These are phyloP conservation scores for Glaciozyma martinii DNA, from an alignment of 768 basidiomycete species.

Conservation along the genomic window DNA sequence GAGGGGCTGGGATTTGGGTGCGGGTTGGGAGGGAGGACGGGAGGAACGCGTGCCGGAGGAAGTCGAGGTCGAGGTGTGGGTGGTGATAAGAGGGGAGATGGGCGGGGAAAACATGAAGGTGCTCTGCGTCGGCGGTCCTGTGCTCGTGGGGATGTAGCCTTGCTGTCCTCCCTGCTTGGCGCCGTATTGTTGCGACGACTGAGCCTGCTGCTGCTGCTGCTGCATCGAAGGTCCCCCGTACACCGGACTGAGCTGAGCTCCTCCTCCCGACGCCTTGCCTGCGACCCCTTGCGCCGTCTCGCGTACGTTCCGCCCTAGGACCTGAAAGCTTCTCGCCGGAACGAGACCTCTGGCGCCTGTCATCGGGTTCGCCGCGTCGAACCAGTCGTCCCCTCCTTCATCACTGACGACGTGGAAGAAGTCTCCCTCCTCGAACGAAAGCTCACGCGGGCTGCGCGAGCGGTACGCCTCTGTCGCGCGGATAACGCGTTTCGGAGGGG, in stretches of 20 bases:
- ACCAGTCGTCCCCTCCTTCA: slow-evolving; percentile 51
- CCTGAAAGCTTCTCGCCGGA: slow-evolving; percentile 77
- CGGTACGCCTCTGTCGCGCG: slow-evolving; percentile 63
- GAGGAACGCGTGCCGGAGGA: slow-evolving; percentile 21
- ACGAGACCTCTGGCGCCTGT: slow-evolving; percentile 85
- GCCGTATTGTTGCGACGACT: not conserved
- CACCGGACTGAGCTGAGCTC: slow-evolving; percentile 1
- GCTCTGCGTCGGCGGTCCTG: not conserved
- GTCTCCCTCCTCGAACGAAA: slow-evolving; percentile 86
- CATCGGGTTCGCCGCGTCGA: slow-evolving; percentile 89
- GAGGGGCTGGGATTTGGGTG: slow-evolving; percentile 54
- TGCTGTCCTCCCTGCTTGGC: not conserved
- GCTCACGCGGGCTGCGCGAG: slow-evolving; percentile 67
- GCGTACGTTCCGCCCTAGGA: slow-evolving; percentile 57
- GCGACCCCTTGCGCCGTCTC: slow-evolving; percentile 21
- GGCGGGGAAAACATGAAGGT: slow-evolving; percentile 12
- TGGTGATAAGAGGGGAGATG: slow-evolving; percentile 14
- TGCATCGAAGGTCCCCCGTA: slow-evolving; percentile 5
- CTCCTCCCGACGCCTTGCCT: slow-evolving; percentile 3
- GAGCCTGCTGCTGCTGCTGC: slow-evolving; percentile 7
- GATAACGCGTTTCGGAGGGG: slow-evolving; percentile 91
- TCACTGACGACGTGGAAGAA: slow-evolving; percentile 93
- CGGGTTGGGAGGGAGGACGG: slow-evolving; percentile 28
- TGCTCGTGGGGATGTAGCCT: not conserved
- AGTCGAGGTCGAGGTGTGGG: too few relatives aligned